Conservation (phyloP, 2,329 filamentous ascomycete genomes). For the Apiospora sp. region DNA sequence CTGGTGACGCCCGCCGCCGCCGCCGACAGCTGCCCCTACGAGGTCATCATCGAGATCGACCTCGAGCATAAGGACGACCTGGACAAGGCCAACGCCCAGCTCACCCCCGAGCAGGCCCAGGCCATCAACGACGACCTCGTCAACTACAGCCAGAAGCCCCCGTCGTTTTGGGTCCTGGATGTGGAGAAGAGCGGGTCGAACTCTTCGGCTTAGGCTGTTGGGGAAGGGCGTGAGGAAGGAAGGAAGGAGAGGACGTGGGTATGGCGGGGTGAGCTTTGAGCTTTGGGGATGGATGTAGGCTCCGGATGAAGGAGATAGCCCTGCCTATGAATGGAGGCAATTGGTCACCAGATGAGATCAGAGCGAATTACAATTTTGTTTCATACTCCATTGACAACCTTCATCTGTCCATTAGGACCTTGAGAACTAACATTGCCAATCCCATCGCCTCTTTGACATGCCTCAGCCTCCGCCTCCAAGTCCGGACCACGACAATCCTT, state of each 20-base stretch:
- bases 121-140: conserved; percentile 25
- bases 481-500: neutral
- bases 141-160: conserved; percentile 28
- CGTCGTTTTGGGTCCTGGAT: conserved; percentile 25
- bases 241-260: neutral
- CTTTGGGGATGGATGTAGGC: no score
- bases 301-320: neutral
- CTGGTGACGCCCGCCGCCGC: conserved; percentile 15
- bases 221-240: neutral
- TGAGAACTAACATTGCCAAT: no score
- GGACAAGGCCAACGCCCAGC: conserved; percentile 17
- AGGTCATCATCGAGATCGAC: conserved; percentile 27
- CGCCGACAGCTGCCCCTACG: conserved; percentile 26
- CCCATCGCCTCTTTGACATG: neutral
- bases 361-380: no score
- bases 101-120: conserved; percentile 23
- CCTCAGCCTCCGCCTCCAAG: neutral
- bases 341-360: neutral
- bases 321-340: neutral
- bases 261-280: neutral
- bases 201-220: neutral
- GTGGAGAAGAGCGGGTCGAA: neutral
- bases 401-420: no score
- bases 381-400: no score
- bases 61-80: conserved; percentile 26